phyloP scores from a whole-genome alignment of 164 flowering plant species.

The Stephania japonica region DNA sequence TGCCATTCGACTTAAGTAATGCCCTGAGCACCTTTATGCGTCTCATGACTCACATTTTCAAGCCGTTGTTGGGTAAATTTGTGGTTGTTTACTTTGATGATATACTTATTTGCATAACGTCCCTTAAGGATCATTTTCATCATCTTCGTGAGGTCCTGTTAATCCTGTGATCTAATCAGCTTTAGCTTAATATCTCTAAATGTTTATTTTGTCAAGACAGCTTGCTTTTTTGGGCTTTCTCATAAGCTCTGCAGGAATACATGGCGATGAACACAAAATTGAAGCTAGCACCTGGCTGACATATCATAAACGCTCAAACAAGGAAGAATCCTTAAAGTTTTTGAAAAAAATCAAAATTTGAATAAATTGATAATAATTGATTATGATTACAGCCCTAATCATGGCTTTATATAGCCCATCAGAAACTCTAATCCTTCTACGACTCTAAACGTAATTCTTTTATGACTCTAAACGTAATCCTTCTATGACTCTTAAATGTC shows the following conservation, averaged over 20 bases:
- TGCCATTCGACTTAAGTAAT: not conserved
- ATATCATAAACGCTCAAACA: too few relatives aligned
- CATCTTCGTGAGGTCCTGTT: not conserved
- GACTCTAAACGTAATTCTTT: too few relatives aligned
- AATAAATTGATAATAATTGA: too few relatives aligned
- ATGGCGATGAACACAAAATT: not conserved
- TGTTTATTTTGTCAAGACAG: not conserved
- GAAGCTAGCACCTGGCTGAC: too few relatives aligned
- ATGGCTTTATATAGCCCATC: too few relatives aligned
- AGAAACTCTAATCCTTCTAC: too few relatives aligned
- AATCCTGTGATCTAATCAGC: not conserved
- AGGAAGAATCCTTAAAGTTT: too few relatives aligned
- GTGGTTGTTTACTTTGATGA: slow-evolving; percentile 1
- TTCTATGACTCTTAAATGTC: too few relatives aligned
- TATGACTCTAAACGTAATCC: too few relatives aligned
- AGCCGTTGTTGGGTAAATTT: not conserved
- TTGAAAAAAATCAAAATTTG: too few relatives aligned
- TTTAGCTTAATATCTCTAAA: not conserved
- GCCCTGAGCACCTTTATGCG: not conserved
- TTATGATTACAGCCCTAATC: too few relatives aligned
- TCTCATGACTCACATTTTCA: not conserved
- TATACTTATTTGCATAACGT: not conserved
- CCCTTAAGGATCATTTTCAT: not conserved
- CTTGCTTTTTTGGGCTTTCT: not conserved
- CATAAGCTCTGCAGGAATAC: not conserved